Evolutionary conservation across 352 stramenopile genomes (phyloP).

Genomic region (Pythium pyrilobum): DNA sequence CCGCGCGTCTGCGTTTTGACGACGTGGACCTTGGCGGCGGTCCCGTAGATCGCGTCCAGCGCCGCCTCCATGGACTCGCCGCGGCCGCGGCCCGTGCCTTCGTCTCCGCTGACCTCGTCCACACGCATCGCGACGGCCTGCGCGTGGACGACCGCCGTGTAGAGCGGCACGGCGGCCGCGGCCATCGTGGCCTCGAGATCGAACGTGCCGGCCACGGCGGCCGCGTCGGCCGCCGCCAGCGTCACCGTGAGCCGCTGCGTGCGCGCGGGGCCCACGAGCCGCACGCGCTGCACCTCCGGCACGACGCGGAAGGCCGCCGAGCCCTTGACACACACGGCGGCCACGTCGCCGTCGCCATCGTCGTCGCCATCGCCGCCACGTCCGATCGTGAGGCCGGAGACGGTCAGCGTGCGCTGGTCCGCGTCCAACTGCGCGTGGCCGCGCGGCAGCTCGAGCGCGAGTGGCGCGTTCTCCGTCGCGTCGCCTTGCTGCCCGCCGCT

Average conservation of each 20-base stretch:
- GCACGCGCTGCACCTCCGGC: constrained; percentile 20
- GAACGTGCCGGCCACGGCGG: constrained; percentile 22
- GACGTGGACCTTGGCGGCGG: constrained; percentile 17
- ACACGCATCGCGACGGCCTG: constrained; percentile 26
- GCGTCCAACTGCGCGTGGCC: neutral
- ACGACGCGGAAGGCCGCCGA: constrained; percentile 3
- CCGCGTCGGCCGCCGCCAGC: neutral
- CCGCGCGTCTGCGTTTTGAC: neutral
- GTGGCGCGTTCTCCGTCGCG: neutral
- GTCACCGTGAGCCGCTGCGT: constrained; percentile 12
- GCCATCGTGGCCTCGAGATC: constrained; percentile 3
- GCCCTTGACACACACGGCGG: neutral
- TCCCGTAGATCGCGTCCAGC: constrained; percentile 2
- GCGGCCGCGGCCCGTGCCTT: constrained; percentile 16
- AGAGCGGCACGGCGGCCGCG: neutral
- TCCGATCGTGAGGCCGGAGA: neutral
- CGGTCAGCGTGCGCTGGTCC: neutral
- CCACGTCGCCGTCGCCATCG: neutral
- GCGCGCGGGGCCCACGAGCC: constrained; percentile 5
- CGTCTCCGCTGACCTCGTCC: constrained; percentile 24
- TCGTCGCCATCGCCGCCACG: neutral
- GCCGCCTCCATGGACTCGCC: constrained; percentile 30
- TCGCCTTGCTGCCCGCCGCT: neutral
- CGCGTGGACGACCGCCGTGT: constrained; percentile 8
- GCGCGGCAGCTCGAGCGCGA: neutral